Evolutionary conservation across 306 rosid genomes (phyloP), one percentile per base, ranked within the genome.

Genomic region (Acacia melanoxylon): DNA sequence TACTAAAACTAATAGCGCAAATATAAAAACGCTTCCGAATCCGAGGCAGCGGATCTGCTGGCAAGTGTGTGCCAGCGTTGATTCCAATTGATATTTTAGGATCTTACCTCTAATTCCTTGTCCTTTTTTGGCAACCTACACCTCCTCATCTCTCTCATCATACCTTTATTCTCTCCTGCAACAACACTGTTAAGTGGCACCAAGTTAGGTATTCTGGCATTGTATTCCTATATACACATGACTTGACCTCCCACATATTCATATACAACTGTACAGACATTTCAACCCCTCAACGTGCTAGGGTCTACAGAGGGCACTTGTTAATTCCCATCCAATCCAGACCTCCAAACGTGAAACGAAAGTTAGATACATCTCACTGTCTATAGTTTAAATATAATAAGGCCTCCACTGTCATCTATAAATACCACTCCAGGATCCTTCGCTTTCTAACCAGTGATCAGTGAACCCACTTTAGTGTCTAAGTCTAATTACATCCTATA

Each of bases 381-480:
- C 29, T 73, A 61, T 54, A 17, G 22, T 1, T 67, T 49, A 27
- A 5, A 5, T 5, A 37, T 6, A 37, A 37, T 4, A 66, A 72
- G 61, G 63, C 54, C 67, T 80, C 70, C 20, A 6, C 22, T 65
- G 37, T 13, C 2, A 41, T 62, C 91, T 89, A 92, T 90, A 90
- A 86, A 88, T 89, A 84, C 15, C 37, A 80, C 82, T 76, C 56
- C 81, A 42, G 5, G 5, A 66, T 27, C 56, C 78, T 78, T 73
- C 49, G 78, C 81, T 79, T 83, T 77, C 29, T 70, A 81, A 78
- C 82, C 82, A 85, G 82, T 62, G 65, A 78, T 80, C 80, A 85
- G 82, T 62, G 65, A 78, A 24, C 74, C 52, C 54, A 59, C n/a
- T 79, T 76, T 8, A 70, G 33, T 78, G 19, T 35, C 4, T 3